Base-by-base conservation (phyloP, 2,329 filamentous ascomycete genomes). In the Xylariaceae sp. region DNA sequence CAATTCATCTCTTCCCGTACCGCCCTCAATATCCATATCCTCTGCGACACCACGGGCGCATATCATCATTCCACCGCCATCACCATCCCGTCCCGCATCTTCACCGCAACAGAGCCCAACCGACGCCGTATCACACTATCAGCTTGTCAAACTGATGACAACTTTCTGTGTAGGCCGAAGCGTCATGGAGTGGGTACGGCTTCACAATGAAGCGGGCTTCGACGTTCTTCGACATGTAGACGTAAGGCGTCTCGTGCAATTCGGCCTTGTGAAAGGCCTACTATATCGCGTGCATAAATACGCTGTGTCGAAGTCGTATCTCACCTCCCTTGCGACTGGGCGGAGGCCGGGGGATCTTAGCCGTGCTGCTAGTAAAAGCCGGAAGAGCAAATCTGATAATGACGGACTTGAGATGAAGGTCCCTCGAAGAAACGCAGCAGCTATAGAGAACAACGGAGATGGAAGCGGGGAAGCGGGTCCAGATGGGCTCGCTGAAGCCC, bases 201-300 rank as follows among this genome's bases (percentile, higher is more conserved):
- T 86, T 31, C 88, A 96, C 69, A 80, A 84, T 59, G 82, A 87
- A 39, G 74, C 76, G 42, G 83, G 82, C 1, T 77, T 86, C 55
- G 78, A 84, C 53, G 78, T 88, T 38, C 78, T 97, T 9, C 76
- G 80, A 12, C 86, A 87, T 64, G 84, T 99, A 51, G 94, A 99
- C 68, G 84, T 97, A 50, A 84, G 94, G 12, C 86, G 94, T 28
- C 86, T 99, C 57, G 90, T 97, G 57, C 95, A 96, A 53, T 99
- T 97, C 65, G 94, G 93, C 51, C 82, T 97, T 53, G 96, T 97
- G 69, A 97, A 97, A 72, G 92, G 93, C 14, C 89, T 95, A 60
- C 73, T 99, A 19, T 97, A 97, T 70, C 84, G 94, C 33, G 87
- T 97, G 39, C 90, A 97, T 73, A 95, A 94, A 69, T 95, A 95